phyloP scores from a whole-genome alignment of 1,284 basidiomycete species.

The Marasmius tenuissimus region DNA sequence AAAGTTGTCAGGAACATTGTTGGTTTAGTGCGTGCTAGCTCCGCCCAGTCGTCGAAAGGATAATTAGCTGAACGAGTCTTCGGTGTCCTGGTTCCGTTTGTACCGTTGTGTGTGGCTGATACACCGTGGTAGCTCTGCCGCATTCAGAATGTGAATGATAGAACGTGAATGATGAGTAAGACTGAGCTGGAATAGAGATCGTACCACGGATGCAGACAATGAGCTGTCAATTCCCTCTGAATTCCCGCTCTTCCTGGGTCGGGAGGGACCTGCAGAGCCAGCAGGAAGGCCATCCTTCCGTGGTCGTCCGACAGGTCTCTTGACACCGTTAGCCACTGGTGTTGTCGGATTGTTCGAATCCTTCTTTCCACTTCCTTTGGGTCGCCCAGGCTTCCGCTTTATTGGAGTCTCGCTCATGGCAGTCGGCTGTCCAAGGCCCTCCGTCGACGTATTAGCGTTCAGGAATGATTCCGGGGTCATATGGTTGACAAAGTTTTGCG shows the following conservation, averaged over 20 bases:
- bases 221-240: neutral
- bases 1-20: slow-evolving; percentile 56
- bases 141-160: too few species aligned
- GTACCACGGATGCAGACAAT: neutral
- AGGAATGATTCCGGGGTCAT: slow-evolving; percentile 1
- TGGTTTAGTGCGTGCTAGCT: slow-evolving; percentile 51
- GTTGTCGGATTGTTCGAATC: slow-evolving; percentile 24
- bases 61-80: slow-evolving; percentile 19
- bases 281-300: slow-evolving; percentile 47
- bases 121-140: neutral
- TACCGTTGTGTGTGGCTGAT: neutral
- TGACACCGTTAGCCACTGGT: slow-evolving; percentile 27
- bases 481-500: neutral
- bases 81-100: neutral
- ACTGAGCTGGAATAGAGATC: neutral
- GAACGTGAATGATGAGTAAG: neutral
- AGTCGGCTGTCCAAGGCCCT: neutral
- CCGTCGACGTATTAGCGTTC: neutral
- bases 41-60: slow-evolving; percentile 61
- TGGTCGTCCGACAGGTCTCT: slow-evolving; percentile 45
- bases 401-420: slow-evolving; percentile 13
- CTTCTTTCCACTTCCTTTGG: slow-evolving; percentile 48
- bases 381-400: slow-evolving; percentile 51
- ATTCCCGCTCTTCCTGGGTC: neutral
- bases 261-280: slow-evolving; percentile 32